Evolutionary conservation across 805 yeast species (phyloP).

Genomic region (Vanderwaltozyma tropicalis): DNA sequence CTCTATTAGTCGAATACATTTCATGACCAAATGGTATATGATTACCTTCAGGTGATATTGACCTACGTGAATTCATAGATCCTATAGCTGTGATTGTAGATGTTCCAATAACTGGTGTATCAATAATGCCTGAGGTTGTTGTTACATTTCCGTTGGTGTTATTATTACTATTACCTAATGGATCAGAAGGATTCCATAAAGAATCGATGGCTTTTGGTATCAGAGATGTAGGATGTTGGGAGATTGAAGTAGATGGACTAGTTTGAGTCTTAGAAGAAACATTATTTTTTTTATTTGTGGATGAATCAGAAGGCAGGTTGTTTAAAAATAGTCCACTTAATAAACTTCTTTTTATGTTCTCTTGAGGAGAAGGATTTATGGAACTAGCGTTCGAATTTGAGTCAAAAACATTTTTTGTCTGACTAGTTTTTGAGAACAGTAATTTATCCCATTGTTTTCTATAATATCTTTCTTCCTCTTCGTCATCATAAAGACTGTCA

Average conservation of each 20-base stretch:
- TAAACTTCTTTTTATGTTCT: slow-evolving; percentile 19
- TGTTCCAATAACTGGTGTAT: slow-evolving; percentile 11
- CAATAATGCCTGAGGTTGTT: neutral
- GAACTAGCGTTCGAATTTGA: neutral
- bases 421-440: slow-evolving; percentile 14
- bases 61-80: slow-evolving; percentile 17
- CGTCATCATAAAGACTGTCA: slow-evolving; percentile 15
- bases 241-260: too few relatives aligned
- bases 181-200: neutral
- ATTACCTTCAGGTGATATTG: neutral
- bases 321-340: slow-evolving; percentile 22
- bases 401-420: neutral
- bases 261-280: too few relatives aligned
- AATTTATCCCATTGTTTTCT: slow-evolving; percentile 26
- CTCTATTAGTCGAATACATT: neutral
- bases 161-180: neutral
- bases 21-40: neutral
- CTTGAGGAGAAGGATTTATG: slow-evolving; percentile 5
- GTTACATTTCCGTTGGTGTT: neutral
- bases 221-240: too few relatives aligned
- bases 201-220: too few relatives aligned
- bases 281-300: too few relatives aligned
- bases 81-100: slow-evolving; percentile 22
- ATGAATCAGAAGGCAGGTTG: slow-evolving; percentile 9
- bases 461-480: slow-evolving; percentile 25